These are phyloP conservation scores for Dendrocalamus latiflorus DNA, from an alignment of 202 grass and related monocot genomes.

Conservation along the genomic window DNA sequence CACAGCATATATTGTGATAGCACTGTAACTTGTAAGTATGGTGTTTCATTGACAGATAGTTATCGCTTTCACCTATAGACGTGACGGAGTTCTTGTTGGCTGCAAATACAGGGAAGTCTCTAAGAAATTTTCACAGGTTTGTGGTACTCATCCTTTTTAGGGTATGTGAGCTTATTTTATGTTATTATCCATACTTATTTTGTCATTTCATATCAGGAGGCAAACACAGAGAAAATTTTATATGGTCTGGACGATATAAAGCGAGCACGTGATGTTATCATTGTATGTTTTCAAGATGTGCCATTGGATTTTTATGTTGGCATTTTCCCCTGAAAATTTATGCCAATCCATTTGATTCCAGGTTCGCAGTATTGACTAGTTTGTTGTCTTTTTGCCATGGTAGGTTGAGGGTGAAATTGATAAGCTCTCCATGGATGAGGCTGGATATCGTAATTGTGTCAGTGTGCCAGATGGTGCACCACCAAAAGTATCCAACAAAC, in stretches of 20 bases:
- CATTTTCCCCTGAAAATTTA: background rate
- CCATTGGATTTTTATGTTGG: background rate
- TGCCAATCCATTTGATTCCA: background rate
- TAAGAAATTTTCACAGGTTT: constrained; percentile 87
- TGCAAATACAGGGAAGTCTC: constrained; percentile 79
- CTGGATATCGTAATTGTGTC: constrained; percentile 81
- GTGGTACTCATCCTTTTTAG: background rate
- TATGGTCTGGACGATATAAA: constrained; percentile 97
- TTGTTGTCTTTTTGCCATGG: constrained; percentile 1
- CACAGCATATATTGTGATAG: background rate
- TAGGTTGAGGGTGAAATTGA: constrained; percentile 97
- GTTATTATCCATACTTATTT: constrained; percentile 3
- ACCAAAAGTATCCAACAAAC: constrained; percentile 39
- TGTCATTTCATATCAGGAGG: constrained; percentile 49
- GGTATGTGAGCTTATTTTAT: background rate
- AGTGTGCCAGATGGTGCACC: constrained; percentile 85
- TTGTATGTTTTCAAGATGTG: constrained; percentile 60
- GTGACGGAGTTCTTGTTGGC: constrained; percentile 57
- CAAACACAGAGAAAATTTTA: constrained; percentile 73
- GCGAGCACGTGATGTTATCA: constrained; percentile 63
- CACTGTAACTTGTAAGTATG: constrained; percentile 19
- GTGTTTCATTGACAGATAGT: constrained; percentile 51
- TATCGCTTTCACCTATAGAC: constrained; percentile 86
- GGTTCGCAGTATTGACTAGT: constrained; percentile 21
- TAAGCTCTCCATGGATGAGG: constrained; percentile 98